Evolutionary conservation across 257 asterid genomes (phyloP).

Genomic region (Leonotis leonurus): DNA sequence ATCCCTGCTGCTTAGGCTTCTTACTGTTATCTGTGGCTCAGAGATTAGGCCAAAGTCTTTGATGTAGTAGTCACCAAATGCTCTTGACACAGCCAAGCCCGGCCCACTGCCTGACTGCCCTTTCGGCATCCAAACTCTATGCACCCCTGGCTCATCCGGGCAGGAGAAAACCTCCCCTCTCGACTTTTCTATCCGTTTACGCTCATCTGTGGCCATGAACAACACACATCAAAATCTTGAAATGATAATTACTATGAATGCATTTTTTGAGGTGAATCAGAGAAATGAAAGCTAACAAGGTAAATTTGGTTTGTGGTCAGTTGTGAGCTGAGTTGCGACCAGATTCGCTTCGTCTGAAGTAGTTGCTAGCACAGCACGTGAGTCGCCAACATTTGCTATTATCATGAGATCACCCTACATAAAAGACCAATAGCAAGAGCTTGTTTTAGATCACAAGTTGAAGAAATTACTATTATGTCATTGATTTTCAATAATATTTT

Average conservation of each 20-base stretch:
- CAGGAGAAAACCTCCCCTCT: constrained; percentile 44
- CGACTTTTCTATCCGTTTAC: constrained; percentile 55
- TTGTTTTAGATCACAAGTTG: neutral
- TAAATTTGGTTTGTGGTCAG: constrained; percentile 69
- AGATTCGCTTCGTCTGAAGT: constrained; percentile 39
- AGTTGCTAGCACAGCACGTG: constrained; percentile 69
- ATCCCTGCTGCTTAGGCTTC: constrained; percentile 42
- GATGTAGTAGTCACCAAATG: constrained; percentile 66
- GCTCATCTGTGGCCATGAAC: constrained; percentile 41
- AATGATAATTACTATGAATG: no score
- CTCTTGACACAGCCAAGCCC: constrained; percentile 73
- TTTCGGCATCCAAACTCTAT: constrained; percentile 66
- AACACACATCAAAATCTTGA: neutral
- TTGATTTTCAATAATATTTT: neutral
- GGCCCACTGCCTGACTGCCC: constrained; percentile 76
- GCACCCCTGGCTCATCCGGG: constrained; percentile 62
- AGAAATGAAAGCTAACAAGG: constrained; percentile 42
- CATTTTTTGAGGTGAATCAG: neutral
- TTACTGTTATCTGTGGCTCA: constrained; percentile 63
- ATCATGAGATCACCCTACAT: constrained; percentile 53
- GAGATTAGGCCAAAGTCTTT: constrained; percentile 78
- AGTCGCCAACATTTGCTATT: constrained; percentile 75
- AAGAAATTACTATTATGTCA: neutral
- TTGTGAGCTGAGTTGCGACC: constrained; percentile 63
- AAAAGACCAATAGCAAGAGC: neutral